Evolutionary conservation across 768 basidiomycete genomes (phyloP).

Genomic region (Tephrocybe rancida): DNA sequence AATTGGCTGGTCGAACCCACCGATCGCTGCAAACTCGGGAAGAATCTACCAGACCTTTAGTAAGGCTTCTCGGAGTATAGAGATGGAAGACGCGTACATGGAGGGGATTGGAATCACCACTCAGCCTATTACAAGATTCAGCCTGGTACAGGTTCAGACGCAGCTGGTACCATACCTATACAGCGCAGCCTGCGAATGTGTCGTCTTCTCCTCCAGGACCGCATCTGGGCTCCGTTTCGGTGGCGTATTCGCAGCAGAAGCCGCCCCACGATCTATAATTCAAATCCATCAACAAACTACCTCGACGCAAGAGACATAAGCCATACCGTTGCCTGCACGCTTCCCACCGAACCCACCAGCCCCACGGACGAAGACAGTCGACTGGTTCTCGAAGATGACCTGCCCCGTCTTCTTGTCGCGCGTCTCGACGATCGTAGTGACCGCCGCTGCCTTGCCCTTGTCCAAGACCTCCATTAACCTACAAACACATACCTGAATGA

Average conservation of each 20-base stretch:
- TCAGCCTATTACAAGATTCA: slow-evolving; percentile 52
- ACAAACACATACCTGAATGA: neutral
- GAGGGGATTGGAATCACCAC: slow-evolving; percentile 90
- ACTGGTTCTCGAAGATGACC: slow-evolving; percentile 89
- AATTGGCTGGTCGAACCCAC: slow-evolving; percentile 93
- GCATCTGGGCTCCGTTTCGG: slow-evolving; percentile 87
- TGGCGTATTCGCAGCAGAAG: slow-evolving; percentile 77
- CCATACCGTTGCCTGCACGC: slow-evolving; percentile 72
- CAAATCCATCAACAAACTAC: neutral
- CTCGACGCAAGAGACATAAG: neutral
- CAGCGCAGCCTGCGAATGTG: slow-evolving; percentile 79
- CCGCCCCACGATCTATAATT: slow-evolving; percentile 80
- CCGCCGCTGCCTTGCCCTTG: slow-evolving; percentile 93
- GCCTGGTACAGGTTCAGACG: neutral
- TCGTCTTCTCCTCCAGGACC: slow-evolving; percentile 87
- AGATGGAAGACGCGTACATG: slow-evolving; percentile 54
- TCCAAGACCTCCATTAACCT: slow-evolving; percentile 82
- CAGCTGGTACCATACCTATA: slow-evolving; percentile 64
- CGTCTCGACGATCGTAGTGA: slow-evolving; percentile 79
- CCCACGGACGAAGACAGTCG: slow-evolving; percentile 90
- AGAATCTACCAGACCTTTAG: slow-evolving; percentile 58
- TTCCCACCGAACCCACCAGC: slow-evolving; percentile 97
- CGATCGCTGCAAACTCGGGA: slow-evolving; percentile 91
- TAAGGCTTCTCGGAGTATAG: neutral
- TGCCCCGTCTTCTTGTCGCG: slow-evolving; percentile 78